Conservation (phyloP, 208 protist genomes). For the Crithidia sp. region DNA sequence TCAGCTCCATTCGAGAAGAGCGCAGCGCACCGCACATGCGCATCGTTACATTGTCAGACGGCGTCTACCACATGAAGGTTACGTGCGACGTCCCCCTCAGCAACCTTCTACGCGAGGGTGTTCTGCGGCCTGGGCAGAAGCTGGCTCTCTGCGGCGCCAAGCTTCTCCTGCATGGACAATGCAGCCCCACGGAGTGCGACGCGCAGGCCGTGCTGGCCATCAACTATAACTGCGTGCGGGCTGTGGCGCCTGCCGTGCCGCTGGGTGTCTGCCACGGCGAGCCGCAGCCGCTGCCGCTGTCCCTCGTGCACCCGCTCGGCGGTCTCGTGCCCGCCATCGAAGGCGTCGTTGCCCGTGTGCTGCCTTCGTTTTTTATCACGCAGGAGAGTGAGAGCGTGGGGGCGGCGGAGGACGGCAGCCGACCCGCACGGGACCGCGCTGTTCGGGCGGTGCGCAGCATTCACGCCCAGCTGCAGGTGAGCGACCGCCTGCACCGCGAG, state of each 20-base stretch:
- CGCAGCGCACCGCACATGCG: conserved; percentile 57
- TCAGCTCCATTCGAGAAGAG: conserved; percentile 56
- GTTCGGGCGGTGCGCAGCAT: conserved; percentile 44
- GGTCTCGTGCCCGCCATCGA: conserved; percentile 75
- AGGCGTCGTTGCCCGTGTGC: conserved; percentile 68
- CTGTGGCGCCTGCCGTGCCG: conserved; percentile 38
- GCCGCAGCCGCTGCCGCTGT: conserved; percentile 51
- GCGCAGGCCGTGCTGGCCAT: conserved; percentile 55
- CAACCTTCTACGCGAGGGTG: conserved; percentile 64
- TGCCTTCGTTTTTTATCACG: conserved; percentile 76
- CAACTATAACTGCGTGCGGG: conserved; percentile 84
- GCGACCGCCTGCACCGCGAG: conserved; percentile 27
- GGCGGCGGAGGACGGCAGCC: conserved; percentile 11
- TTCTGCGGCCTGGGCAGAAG: conserved; percentile 55
- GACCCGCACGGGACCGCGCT: conserved; percentile 8
- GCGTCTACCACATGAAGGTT: conserved; percentile 70
- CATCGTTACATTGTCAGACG: conserved; percentile 69
- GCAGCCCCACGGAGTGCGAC: conserved; percentile 61
- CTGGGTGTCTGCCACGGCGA: conserved; percentile 62
- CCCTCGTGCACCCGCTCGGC: conserved; percentile 60
- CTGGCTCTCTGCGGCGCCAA: conserved; percentile 74
- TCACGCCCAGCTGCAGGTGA: conserved; percentile 48
- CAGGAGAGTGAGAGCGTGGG: conserved; percentile 7
- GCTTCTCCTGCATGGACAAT: conserved; percentile 43
- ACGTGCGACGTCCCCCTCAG: conserved; percentile 79